Evolutionary conservation across 805 yeast genomes (phyloP), one percentile per base, ranked within the genome.

Genomic region (Teunomyces barrocoloradensis): DNA sequence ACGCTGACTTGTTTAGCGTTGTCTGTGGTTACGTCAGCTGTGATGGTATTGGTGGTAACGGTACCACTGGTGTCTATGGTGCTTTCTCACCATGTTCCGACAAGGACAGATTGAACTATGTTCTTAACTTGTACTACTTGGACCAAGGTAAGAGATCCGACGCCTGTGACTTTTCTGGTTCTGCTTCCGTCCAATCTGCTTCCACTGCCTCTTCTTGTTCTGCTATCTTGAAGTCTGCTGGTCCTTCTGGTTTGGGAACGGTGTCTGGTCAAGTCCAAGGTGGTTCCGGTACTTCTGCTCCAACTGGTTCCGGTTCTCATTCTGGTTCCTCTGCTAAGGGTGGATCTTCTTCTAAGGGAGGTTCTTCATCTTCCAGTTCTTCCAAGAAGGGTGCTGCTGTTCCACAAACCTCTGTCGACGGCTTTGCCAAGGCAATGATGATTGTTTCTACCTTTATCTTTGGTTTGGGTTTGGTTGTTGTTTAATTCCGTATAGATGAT

Each of bases 221-320:
- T 15, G 72, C 86, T 43, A 71, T 75, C 55, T 63, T 88, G 54
- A 65, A 69, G 18, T 78, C 82, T 55, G 90, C 91, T 56, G 95
- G 95, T 63, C 52, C 77, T 50, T 75, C 78, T 43, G 96, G 95
- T 65, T 63, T 81, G 48, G 89, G 89, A 47, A 51, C 80, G 25
- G 74, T 83, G 48, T 61, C 65, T 41, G 73, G 68, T 37, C 50
- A 65, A 21, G 46, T 66, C 34, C 50, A 46, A 40, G 44, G 79
- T 38, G 77, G 69, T 44, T 57, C 51, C 11, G 41, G 65, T 36
- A 48, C 67, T 40, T 59, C 65, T 46, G 56, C 50, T 23, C 51
- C 74, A 42, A 58, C 59, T 30, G 66, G 62, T 42, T 51, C 65
- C 4, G 20, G 20, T 18, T 18, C 20, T 18, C 20, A 18, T 21